Base-by-base conservation (phyloP, 176 grass and related monocot species). In the Aegilops bicornis region DNA sequence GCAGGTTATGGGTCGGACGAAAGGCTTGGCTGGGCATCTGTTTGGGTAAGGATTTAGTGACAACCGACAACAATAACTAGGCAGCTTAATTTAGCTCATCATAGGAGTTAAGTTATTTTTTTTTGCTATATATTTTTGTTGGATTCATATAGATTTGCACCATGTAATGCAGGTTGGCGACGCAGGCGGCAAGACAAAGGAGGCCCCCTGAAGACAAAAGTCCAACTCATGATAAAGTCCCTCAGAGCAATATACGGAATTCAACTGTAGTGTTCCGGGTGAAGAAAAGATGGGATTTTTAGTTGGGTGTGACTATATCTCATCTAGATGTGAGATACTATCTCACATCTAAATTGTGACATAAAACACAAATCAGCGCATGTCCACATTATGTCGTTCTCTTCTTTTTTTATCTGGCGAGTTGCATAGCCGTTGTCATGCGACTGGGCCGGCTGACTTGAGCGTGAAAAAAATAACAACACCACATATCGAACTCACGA, bases 221-320 rank as follows among this genome's bases (percentile, higher is more conserved):
- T 96, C 64, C 89, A 86, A 64, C 27, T 98, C n/a, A 96, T 81
- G 76, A 69, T 98, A 88, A 94, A 86, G 84, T 92, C 4, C 90
- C 92, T 9, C 92, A 91, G 81, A 90, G 88, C 81, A 86, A 94
- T 36, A 69, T 91, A 71, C 64, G 22, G 3, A 89, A 89, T 73
- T 86, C 96, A 36, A 64, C 72, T 22, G 77, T 98, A 69, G 33
- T 94, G 85, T 91, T 98, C 45, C 90, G 84, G 63, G 88, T 98
- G 74, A 98, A 98, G 86, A 98, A 98, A 92, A 94, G 93, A 92
- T 96, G 93, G 96, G 96, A 98, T 65, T 92, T 98, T 73, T 96
- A 94, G 77, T 58, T 71, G 31, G 31, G 31, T 31, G 31, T 31
- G 31, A 31, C 2, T 31, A 31, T n/a, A n/a, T n/a, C n/a, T n/a